Evolutionary conservation across 2,329 filamentous ascomycete species (phyloP), one percentile per base, ranked within the genome.

Genomic region (Trichophyton rubrum): DNA sequence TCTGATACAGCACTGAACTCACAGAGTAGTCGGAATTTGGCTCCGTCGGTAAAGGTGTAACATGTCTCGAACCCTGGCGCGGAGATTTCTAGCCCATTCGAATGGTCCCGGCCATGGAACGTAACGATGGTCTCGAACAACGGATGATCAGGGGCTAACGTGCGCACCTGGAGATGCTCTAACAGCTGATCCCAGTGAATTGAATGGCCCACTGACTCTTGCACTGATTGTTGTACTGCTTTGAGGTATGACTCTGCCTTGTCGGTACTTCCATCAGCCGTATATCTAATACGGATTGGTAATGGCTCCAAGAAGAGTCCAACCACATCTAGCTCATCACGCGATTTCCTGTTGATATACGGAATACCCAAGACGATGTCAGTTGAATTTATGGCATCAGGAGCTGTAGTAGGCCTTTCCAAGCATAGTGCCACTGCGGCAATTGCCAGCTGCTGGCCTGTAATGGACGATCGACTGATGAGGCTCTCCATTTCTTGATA

Each of bases 271-370:
- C n/a, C 9, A 17, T 41, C 13, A 7, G 17, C 22, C 7, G 33
- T 8, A 15, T 13, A 24, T 41, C 20, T 51, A 13, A 68, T 60
- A 15, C 70, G 62, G 22, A 72, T 63, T 0, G 70, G 70, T 0
- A 72, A 60, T 7, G 70, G 68, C 56, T 71, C 62, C 2, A 72
- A 65, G 63, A 69, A 72, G 0, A 72, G 63, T 1, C 70, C 70
- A 17, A 71, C 64, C 8, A 62, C 60, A 1, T 66, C 56, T 13
- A 64, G 30, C 57, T 71, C 70, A 11, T 64, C 62, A 22, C 58
- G 58, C 43, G 17, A 17, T 11, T 60, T 47, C 1, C 69, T 69
- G 59, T 71, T 71, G 4, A 69, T 35, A 33, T 66, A 71, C 9
- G 71, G 71, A 8, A 55, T 60, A 3, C 70, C 70, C 1, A 72